Evolutionary conservation across 495 filamentous ascomycete genomes (phyloP), one percentile per base, ranked within the genome.

Genomic region (Chlorociboria aeruginascens): DNA sequence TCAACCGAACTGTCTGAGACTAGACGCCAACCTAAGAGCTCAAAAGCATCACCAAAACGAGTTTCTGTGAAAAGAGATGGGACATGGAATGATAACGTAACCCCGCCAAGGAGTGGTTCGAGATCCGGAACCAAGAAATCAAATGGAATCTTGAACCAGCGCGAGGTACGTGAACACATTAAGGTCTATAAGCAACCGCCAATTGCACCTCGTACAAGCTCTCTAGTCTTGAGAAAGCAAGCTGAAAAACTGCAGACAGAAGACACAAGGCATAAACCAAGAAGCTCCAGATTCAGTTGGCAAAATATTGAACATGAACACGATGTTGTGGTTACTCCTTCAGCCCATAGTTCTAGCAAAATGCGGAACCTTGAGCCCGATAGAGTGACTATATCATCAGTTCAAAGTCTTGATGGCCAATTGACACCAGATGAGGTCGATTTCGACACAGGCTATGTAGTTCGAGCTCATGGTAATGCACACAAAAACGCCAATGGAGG

Each of bases 101-200:
- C 20, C 20, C 1, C 4, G 46, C 2, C 51, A 63, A n/a, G 64
- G 66, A 32, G 60, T 61, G 17, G 55, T 59, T 32, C 40, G 52
- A 13, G 46, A 34, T 37, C 60, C 57, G 17, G 44, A 45, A 34
- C 50, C 61, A 33, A 56, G 49, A 34, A 45, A 25, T 46, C 46
- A 7, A 56, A 51, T 37, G 52, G 45, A 0, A 53, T 64, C 7
- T 63, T 62, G 7, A 60, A 55, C 13, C 63, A 58, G 40, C 53
- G 58, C 43, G 62, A 67, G 52, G 62, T 64, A 14, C 54, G 53
- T 55, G 61, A 66, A 11, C 63, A 63, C 45, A 62, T 65, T 31
- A 41, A 60, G 13, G 50, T 54, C 31, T 58, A 66, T 17, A 41
- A 31, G 16, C 55, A 59, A 20, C 66, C 65, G 20, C 68, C 62